Evolutionary conservation across 441 rosid genomes (phyloP).

Genomic region (Cnidoscolus chayamansa): DNA sequence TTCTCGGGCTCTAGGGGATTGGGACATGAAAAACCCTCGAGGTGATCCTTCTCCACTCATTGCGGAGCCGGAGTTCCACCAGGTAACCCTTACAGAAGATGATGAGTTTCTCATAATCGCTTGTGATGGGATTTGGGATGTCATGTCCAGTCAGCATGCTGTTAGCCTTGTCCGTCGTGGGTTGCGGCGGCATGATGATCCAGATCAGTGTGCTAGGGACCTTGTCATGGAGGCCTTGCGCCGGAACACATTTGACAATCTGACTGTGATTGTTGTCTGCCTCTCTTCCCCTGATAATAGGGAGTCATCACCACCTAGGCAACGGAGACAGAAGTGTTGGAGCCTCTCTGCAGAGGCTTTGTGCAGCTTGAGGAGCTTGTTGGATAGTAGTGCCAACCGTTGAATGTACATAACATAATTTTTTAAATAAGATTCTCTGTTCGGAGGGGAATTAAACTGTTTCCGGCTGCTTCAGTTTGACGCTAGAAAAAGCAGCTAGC

Average conservation of each 20-base stretch:
- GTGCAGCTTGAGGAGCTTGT: slow-evolving; percentile 49
- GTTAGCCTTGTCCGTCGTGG: slow-evolving; percentile 57
- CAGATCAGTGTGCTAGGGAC: slow-evolving; percentile 70
- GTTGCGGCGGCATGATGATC: slow-evolving; percentile 59
- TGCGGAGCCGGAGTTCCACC: slow-evolving; percentile 73
- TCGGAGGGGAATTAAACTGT: slow-evolving; percentile 16
- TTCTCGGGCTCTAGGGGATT: slow-evolving; percentile 83
- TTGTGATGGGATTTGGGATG: slow-evolving; percentile 94
- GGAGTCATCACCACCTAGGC: slow-evolving; percentile 36
- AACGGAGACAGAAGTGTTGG: slow-evolving; percentile 46
- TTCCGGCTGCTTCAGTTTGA: slow-evolving; percentile 36
- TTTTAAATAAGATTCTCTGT: neutral
- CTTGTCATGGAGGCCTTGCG: slow-evolving; percentile 73
- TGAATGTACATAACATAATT: slow-evolving; percentile 23
- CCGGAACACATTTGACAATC: slow-evolving; percentile 62
- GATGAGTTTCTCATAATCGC: slow-evolving; percentile 86
- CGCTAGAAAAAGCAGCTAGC: slow-evolving; percentile 32
- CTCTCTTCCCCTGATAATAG: slow-evolving; percentile 43
- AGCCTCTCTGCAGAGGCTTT: slow-evolving; percentile 70
- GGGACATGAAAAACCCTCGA: slow-evolving; percentile 74
- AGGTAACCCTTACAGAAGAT: slow-evolving; percentile 57
- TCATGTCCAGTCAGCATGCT: slow-evolving; percentile 80
- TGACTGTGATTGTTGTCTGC: slow-evolving; percentile 71
- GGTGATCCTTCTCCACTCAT: slow-evolving; percentile 70
- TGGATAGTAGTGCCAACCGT: slow-evolving; percentile 42